Conservation (phyloP, 495 filamentous ascomycete species). For the Usnea hakonensis region DNA sequence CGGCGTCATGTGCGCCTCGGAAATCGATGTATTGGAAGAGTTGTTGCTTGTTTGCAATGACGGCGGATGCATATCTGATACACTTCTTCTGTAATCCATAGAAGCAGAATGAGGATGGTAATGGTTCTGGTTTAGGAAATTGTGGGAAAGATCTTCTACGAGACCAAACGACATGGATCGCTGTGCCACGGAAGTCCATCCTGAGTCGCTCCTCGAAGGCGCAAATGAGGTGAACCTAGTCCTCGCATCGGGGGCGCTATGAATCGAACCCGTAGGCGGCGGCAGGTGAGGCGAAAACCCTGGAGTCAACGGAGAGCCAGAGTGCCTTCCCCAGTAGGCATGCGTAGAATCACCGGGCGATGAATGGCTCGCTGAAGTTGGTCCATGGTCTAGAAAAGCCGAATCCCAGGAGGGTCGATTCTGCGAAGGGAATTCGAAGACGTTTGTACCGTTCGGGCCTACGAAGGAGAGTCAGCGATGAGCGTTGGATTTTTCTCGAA, state of each 20-base stretch:
- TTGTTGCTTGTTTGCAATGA: constrained; percentile 24
- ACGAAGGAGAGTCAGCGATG: neutral
- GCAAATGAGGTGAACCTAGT: constrained; percentile 22
- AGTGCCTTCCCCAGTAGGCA: constrained; percentile 21
- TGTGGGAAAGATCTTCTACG: constrained; percentile 19
- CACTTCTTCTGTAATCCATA: constrained; percentile 19
- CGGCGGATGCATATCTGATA: constrained; percentile 25
- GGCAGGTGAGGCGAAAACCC: constrained; percentile 21
- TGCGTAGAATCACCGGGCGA: constrained; percentile 24
- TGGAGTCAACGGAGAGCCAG: constrained; percentile 25
- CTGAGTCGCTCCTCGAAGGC: constrained; percentile 17
- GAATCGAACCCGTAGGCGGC: constrained; percentile 18
- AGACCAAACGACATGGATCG: constrained; percentile 24
- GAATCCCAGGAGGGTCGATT: constrained; percentile 21
- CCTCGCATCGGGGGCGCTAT: constrained; percentile 15
- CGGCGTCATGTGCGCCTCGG: constrained; percentile 20
- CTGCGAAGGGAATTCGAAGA: constrained; percentile 21
- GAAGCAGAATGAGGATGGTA: constrained; percentile 14
- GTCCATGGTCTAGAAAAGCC: constrained; percentile 21
- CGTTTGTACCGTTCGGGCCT: constrained; percentile 19
- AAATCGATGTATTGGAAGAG: constrained; percentile 21
- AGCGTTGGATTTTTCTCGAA: neutral
- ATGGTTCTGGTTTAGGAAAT: constrained; percentile 19
- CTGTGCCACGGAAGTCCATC: constrained; percentile 20
- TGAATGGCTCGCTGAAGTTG: constrained; percentile 22